phyloP scores from a whole-genome alignment of 1,284 basidiomycete genomes.

The Fomes fomentarius region DNA sequence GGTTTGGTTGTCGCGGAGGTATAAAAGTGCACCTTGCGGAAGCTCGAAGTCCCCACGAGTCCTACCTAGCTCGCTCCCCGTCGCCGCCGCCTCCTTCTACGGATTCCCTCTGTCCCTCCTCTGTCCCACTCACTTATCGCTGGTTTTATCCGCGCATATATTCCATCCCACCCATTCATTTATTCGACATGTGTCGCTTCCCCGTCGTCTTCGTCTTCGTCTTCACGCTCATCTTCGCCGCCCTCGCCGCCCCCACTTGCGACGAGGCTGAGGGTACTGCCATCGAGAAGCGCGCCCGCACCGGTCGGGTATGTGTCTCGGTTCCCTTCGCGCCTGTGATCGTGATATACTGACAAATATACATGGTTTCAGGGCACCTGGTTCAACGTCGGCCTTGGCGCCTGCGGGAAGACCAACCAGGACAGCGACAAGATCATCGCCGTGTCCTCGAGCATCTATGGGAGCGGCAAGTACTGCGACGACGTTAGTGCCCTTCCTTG shows the following conservation, averaged over 20 bases:
- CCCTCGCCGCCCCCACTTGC: slow-evolving; percentile 10
- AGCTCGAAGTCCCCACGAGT: too few relatives aligned
- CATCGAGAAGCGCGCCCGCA: slow-evolving; percentile 16
- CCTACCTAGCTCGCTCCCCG: too few relatives aligned
- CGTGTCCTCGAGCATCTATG: slow-evolving; percentile 25
- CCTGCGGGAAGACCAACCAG: slow-evolving; percentile 36
- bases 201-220: slow-evolving; percentile 15
- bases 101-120: background rate
- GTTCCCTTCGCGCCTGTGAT: background rate
- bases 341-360: slow-evolving; percentile 5
- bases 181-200: slow-evolving; percentile 12
- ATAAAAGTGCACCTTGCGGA: too few relatives aligned
- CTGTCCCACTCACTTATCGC: background rate
- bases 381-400: slow-evolving; percentile 40
- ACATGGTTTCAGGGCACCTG: slow-evolving; percentile 40
- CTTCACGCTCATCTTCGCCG: slow-evolving; percentile 13
- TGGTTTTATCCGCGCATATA: background rate
- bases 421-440: slow-evolving; percentile 40
- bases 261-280: background rate
- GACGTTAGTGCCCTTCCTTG: slow-evolving; percentile 6
- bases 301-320: slow-evolving; percentile 13
- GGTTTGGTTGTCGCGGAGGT: too few relatives aligned
- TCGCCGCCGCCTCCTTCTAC: too few relatives aligned
- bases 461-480: slow-evolving; percentile 18
- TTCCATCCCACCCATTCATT: background rate